Base-by-base conservation (phyloP, 345 rosid species). In the Salix koriyanagi region DNA sequence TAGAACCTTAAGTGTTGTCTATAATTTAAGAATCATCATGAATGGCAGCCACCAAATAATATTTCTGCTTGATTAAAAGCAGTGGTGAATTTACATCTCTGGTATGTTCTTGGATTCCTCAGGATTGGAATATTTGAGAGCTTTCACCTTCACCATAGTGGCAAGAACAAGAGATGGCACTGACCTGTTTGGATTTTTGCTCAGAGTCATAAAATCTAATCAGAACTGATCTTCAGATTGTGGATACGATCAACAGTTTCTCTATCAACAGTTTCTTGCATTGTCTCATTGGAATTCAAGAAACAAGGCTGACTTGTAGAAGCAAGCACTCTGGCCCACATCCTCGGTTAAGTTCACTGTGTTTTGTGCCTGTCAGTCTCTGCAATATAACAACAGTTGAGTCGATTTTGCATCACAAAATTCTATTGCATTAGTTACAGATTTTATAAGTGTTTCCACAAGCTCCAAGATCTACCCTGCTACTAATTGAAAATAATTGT, bases 291-390 rank as follows among this genome's bases (percentile, higher is more conserved):
- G 75, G 84, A 61, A 75, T 85, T 85, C 84, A 90, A 77, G 86
- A 93, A 95, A 84, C 89, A 92, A 21, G 98, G 98, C 77, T 94
- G 97, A 76, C 92, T 91, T 30, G 97, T 94, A 23, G 98, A 93
- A 50, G 99, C 93, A 73, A 95, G 96, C 76, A 95, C 91, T 76
- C 99, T 91, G 70, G 99, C 99, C 97, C 97, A 92, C 96, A 88
- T 93, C 86, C 99, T 91, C 97, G 0, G 97, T 95, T 81, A 93
- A 75, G 83, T 86, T 93, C 85, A 95, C 93, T 1, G 88, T 92
- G 80, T 94, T 90, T 71, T 83, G 86, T 70, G 85, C 77, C 82
- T 18, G 97, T 90, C 81, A 91, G 96, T 21, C 88, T 87, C 99
- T 95, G 90, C 83, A 84, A 67, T 19, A 81, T 8, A 61, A 76